These are phyloP conservation scores for Ormosia semicastrata DNA, from an alignment of 306 rosid species.

Conservation along the genomic window DNA sequence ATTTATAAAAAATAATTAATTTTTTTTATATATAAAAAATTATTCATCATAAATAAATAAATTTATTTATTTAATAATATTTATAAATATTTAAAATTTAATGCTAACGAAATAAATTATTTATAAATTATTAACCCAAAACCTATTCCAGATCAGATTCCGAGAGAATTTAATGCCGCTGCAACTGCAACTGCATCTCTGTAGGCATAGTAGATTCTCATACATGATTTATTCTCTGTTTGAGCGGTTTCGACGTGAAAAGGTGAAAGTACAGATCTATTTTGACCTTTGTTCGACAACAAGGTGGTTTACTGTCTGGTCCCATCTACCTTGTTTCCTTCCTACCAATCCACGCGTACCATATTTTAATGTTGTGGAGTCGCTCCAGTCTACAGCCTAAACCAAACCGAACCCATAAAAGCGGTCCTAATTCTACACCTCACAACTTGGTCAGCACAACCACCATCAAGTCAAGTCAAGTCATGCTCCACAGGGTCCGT, in stretches of 20 bases:
- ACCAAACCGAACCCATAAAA: conserved; percentile 32
- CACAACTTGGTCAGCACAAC: neutral
- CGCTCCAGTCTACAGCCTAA: neutral
- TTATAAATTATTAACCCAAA: too few relatives aligned
- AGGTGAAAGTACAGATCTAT: neutral
- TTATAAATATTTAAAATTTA: too few relatives aligned
- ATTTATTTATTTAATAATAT: too few relatives aligned
- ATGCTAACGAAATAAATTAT: too few relatives aligned
- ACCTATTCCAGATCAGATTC: too few relatives aligned
- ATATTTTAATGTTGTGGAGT: neutral
- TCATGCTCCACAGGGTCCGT: neutral
- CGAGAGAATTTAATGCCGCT: too few relatives aligned
- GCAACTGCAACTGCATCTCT: too few relatives aligned
- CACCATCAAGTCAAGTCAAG: neutral
- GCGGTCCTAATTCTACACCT: neutral
- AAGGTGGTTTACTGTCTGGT: neutral
- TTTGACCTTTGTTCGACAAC: neutral
- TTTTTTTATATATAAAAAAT: too few relatives aligned
- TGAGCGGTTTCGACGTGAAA: neutral
- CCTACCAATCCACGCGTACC: neutral
- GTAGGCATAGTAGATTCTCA: neutral
- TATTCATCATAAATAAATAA: too few relatives aligned
- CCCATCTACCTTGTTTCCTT: neutral
- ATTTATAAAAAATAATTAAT: too few relatives aligned
- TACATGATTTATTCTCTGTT: neutral